Evolutionary conservation across 768 basidiomycete genomes (phyloP), one percentile per base, ranked within the genome.

Genomic region (Panaeolus papilionaceus): DNA sequence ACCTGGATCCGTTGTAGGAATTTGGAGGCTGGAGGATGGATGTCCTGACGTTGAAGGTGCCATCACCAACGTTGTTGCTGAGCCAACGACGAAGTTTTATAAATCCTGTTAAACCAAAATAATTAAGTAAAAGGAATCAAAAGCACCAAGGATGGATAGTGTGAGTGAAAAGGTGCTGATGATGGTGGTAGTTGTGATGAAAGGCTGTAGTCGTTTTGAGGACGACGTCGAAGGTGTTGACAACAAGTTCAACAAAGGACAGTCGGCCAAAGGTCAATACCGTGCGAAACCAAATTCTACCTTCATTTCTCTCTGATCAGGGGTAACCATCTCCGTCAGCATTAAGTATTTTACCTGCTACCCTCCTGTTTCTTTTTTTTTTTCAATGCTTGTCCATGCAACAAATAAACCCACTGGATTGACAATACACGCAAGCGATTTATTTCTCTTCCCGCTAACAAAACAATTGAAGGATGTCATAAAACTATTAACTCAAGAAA

Each of bases 11-110:
- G 70, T 62, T 26, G 69, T 67, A 38, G 75, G 75, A 18, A 75
- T 75, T 67, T 75, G 75, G 54, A 75, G 73, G 58, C 73, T 74
- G 39, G 68, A 49, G 51, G 70, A 71, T 14, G 70, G 63, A 65
- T 69, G 66, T 20, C 67, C 37, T 38, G 69, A 63, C 20, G 69
- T 68, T 64, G 68, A 65, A 63, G 69, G 70, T 42, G 72, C 28
- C 72, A 71, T 71, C 68, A 70, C 47, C 66, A 67, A 69, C 64
- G 69, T 66, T 69, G 69, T 66, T 69, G 71, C 68, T 71, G 70
- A 47, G 47, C 65, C 68, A 71, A 69, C 71, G 62, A 66, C 66
- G 45, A 66, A 58, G 54, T 58, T 58, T 58, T 58, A 16, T 18
- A 28, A 33, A 37, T 58, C 54, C 54, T 58, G 54, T 58, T 37